Evolutionary conservation across 306 rosid genomes (phyloP).

Genomic region (Cucumis hystrix): DNA sequence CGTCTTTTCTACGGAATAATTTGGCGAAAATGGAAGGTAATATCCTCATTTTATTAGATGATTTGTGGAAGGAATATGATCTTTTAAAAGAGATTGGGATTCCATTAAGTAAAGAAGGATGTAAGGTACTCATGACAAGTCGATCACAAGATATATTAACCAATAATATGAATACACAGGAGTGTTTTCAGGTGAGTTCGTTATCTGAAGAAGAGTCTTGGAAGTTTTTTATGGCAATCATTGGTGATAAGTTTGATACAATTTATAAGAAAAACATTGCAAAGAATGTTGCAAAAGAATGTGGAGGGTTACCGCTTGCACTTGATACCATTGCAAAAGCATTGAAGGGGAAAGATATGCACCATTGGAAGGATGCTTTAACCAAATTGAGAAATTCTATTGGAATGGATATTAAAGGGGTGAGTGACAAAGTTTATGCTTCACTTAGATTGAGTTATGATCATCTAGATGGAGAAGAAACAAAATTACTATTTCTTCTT

Average conservation of each 20-base stretch:
- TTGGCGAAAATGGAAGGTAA: neutral
- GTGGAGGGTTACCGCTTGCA: neutral
- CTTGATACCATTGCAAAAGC: neutral
- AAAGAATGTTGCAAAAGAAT: neutral
- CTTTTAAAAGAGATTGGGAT: slow-evolving; percentile 21
- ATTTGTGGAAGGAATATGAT: slow-evolving; percentile 24
- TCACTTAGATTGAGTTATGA: slow-evolving; percentile 14
- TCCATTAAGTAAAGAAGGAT: slow-evolving; percentile 18
- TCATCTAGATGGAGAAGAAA: neutral
- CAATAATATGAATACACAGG: neutral
- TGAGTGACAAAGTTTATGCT: neutral
- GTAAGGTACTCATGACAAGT: slow-evolving; percentile 8
- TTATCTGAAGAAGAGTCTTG: neutral
- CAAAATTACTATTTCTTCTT: slow-evolving; percentile 3
- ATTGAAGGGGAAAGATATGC: neutral
- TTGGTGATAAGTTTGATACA: neutral
- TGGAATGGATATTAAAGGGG: neutral
- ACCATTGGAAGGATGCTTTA: neutral
- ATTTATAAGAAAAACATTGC: neutral
- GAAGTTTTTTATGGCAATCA: neutral
- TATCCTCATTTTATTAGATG: slow-evolving; percentile 20
- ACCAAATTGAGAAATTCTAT: neutral
- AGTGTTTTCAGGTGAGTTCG: neutral
- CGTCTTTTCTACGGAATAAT: neutral
- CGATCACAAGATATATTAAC: neutral